Evolutionary conservation across 495 filamentous ascomycete genomes (phyloP).

Genomic region (Penicillium lagena): DNA sequence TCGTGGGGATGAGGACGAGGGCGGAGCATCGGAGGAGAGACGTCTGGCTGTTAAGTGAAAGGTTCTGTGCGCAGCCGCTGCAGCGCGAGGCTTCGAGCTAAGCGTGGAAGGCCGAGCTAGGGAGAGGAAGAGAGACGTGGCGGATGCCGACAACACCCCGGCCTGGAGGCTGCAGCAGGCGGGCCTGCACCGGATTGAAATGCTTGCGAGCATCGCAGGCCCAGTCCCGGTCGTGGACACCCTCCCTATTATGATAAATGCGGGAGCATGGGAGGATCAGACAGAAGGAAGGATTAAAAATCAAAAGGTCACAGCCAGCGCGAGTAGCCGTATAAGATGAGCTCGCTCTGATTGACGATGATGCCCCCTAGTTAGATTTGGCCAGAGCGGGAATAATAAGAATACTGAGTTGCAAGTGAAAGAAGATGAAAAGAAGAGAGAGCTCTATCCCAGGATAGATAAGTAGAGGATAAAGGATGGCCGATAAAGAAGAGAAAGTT

Average conservation of each 20-base stretch:
- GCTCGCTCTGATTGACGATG: too few species aligned
- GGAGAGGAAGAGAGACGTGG: constrained; percentile 1
- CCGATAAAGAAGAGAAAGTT: not conserved
- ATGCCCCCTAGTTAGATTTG: too few species aligned
- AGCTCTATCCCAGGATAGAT: too few species aligned
- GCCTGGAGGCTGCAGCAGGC: constrained; percentile 32
- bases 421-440: too few species aligned
- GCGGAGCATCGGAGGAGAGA: constrained; percentile 3
- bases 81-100: constrained; percentile 1
- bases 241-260: too few species aligned
- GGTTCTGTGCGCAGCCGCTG: constrained; percentile 7
- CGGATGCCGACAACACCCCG: constrained; percentile 10
- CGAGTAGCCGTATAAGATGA: too few species aligned
- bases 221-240: too few species aligned
- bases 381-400: too few species aligned
- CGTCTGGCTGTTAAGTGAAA: constrained; percentile 23
- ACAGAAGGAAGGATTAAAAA: not conserved
- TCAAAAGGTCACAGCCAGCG: too few species aligned
- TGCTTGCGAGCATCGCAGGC: constrained; percentile 21
- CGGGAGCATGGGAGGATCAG: constrained; percentile 2
- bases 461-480: too few species aligned
- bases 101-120: constrained; percentile 7
- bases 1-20: constrained; percentile 14
- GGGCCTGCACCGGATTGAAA: constrained; percentile 29
- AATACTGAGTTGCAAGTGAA: too few species aligned